Evolutionary conservation across 1,139 yeast genomes (phyloP).

Genomic region (Nakaseomyces bracarensis): DNA sequence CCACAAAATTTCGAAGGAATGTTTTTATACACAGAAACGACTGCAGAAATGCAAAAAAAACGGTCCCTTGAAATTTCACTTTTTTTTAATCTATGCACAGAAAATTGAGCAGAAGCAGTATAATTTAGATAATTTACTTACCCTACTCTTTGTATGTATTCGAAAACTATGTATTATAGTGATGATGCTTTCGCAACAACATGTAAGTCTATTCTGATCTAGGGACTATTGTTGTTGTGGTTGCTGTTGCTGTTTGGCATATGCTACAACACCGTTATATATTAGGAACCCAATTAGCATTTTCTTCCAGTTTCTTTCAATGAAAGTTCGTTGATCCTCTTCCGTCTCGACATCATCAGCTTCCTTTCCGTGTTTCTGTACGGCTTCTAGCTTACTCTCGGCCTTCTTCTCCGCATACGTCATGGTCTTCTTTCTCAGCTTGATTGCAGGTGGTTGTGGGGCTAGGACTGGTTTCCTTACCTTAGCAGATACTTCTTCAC

Average conservation of each 20-base stretch:
- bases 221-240: background rate
- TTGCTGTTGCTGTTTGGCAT: background rate
- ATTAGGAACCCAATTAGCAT: conserved; percentile 24
- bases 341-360: conserved; percentile 18
- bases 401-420: conserved; percentile 29
- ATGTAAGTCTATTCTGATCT: background rate
- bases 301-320: conserved; percentile 29
- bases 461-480: conserved; percentile 17
- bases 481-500: conserved; percentile 9
- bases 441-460: conserved; percentile 19
- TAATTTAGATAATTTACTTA: too few relatives aligned
- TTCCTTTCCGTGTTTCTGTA: conserved; percentile 18
- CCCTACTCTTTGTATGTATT: too few relatives aligned
- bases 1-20: too few relatives aligned
- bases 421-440: conserved; percentile 26
- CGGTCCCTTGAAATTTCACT: too few relatives aligned
- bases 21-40: too few relatives aligned
- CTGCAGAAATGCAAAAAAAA: too few relatives aligned
- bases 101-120: background rate
- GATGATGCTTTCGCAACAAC: too few relatives aligned
- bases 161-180: too few relatives aligned
- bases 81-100: background rate
- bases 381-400: conserved; percentile 13
- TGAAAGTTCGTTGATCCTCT: conserved; percentile 21
- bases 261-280: conserved; percentile 15